Conservation (phyloP, 1,284 basidiomycete species). For the Rhodofomes roseus region DNA sequence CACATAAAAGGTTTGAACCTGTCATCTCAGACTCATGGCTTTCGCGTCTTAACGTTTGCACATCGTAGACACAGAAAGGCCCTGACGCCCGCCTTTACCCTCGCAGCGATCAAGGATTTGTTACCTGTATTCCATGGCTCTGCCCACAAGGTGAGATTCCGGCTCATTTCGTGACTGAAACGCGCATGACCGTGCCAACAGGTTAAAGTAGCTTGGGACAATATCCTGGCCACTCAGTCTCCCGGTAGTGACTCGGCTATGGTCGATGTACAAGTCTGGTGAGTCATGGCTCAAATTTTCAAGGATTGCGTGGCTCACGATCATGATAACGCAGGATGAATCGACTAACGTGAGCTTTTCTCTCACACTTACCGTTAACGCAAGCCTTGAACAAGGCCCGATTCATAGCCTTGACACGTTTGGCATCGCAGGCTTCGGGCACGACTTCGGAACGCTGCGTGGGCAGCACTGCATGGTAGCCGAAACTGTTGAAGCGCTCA, state of each 20-base stretch:
- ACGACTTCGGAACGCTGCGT: constrained; percentile 52
- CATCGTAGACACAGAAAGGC: constrained; percentile 42
- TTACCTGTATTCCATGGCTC: constrained; percentile 40
- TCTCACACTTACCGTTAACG: background rate
- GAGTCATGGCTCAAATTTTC: background rate
- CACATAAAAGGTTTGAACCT: constrained; percentile 33
- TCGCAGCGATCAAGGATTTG: constrained; percentile 34
- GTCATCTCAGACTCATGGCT: background rate
- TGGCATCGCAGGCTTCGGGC: constrained; percentile 54
- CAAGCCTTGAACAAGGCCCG: background rate
- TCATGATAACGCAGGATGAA: constrained; percentile 37
- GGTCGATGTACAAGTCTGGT: constrained; percentile 49
- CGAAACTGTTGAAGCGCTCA: constrained; percentile 43
- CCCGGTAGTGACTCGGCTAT: constrained; percentile 25
- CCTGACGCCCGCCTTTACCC: constrained; percentile 38
- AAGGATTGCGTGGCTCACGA: constrained; percentile 5
- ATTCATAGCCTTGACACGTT: constrained; percentile 48
- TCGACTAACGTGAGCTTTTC: constrained; percentile 38
- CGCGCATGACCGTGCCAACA: constrained; percentile 16
- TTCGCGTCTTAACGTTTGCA: too few relatives aligned
- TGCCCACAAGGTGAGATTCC: constrained; percentile 46
- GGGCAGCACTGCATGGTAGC: constrained; percentile 43
- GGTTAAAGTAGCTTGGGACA: constrained; percentile 50
- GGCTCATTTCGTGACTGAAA: background rate
- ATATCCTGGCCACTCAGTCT: constrained; percentile 33